Evolutionary conservation across 768 basidiomycete genomes (phyloP).

Genomic region (Tulasnella sp.): DNA sequence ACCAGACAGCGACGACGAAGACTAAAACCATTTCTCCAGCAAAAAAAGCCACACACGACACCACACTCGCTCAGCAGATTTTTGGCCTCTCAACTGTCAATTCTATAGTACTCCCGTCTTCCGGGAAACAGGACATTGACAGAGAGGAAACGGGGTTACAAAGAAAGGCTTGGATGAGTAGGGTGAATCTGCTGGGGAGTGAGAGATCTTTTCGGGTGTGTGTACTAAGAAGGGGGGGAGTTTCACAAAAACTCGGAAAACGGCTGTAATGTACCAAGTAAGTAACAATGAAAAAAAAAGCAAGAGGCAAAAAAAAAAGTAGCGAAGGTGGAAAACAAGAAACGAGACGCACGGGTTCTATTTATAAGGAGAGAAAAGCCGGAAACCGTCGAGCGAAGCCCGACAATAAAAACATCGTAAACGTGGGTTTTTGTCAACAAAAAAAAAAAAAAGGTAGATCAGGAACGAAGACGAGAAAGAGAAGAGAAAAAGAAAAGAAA

Average conservation of each 20-base stretch:
- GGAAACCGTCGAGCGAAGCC: background rate
- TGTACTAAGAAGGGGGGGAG: background rate
- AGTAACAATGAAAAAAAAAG: background rate
- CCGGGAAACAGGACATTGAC: background rate
- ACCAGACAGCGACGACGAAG: constrained; percentile 67
- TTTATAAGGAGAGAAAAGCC: background rate
- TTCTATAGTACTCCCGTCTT: background rate
- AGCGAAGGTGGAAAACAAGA: background rate
- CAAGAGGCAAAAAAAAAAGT: background rate
- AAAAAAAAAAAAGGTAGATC: background rate
- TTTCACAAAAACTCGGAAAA: background rate
- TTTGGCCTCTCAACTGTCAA: background rate
- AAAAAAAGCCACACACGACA: background rate
- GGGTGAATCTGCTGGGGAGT: background rate
- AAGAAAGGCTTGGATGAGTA: background rate
- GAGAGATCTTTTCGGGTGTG: background rate
- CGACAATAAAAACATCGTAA: background rate
- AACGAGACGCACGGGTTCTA: background rate
- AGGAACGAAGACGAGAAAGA: background rate
- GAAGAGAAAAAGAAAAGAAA: background rate
- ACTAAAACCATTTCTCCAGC: constrained; percentile 1
- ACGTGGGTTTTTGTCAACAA: background rate
- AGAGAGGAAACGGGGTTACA: background rate
- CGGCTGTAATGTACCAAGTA: background rate
- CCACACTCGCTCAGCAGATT: background rate